Percentiles rank a stretch among this genome's conserved stretches.
Evolutionary conservation across 371 early-diverging fungal species (phyloP).

Genomic region (Apophysomyces variabilis): DNA sequence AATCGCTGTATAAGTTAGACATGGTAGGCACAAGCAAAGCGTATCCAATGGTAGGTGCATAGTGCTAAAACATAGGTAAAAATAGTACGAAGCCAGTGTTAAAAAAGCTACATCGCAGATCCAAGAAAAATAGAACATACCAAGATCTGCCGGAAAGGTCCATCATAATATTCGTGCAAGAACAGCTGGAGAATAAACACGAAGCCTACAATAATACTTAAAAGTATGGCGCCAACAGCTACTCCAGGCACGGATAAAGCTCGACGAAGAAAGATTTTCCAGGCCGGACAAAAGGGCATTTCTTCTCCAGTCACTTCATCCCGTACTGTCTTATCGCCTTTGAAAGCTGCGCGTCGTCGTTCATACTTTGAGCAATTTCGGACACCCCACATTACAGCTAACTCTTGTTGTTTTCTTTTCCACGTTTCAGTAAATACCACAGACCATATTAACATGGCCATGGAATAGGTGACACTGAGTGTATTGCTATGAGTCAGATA

Average conservation of each 20-base stretch:
- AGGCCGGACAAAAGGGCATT: slow-evolving; percentile 69
- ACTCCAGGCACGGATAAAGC: slow-evolving; percentile 66
- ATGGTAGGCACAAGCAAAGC: slow-evolving; percentile 76
- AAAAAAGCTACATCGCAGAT: not conserved
- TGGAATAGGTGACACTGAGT: slow-evolving; percentile 68
- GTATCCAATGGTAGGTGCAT: slow-evolving; percentile 77
- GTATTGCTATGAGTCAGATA: slow-evolving; percentile 54
- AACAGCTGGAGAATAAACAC: slow-evolving; percentile 82
- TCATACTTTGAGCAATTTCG: slow-evolving; percentile 68
- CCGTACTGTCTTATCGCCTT: slow-evolving; percentile 55
- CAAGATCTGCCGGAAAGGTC: slow-evolving; percentile 64
- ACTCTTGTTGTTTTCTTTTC: slow-evolving; percentile 74
- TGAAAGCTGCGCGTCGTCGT: slow-evolving; percentile 69
- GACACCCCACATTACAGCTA: slow-evolving; percentile 81
- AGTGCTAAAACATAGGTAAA: slow-evolving; percentile 46
- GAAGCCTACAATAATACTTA: slow-evolving; percentile 67
- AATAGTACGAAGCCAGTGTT: not conserved
- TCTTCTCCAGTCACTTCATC: slow-evolving; percentile 82
- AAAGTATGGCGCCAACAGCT: slow-evolving; percentile 59
- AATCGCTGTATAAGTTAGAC: slow-evolving; percentile 65
- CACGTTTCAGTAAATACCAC: slow-evolving; percentile 78
- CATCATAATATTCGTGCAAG: slow-evolving; percentile 81
- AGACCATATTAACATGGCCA: slow-evolving; percentile 75
- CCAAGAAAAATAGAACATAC: slow-evolving; percentile 18
- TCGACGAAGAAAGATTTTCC: slow-evolving; percentile 72